These are phyloP conservation scores for Dovyalis caffra DNA, from an alignment of 345 rosid genomes.

Conservation along the genomic window DNA sequence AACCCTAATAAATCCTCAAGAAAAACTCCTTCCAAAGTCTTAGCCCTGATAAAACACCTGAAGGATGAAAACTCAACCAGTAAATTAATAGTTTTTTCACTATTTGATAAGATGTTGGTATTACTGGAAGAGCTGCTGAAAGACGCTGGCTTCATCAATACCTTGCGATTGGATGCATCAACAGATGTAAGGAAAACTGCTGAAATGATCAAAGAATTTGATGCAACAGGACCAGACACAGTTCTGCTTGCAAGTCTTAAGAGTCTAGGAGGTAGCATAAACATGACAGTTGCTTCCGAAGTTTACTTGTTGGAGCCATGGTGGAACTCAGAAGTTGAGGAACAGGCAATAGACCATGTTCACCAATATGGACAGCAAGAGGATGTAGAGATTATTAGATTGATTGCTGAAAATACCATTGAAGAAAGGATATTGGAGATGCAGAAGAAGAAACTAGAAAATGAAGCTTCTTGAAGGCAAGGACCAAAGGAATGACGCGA, in stretches of 20 bases:
- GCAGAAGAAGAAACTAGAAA: slow-evolving; percentile 70
- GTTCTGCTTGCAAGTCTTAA: slow-evolving; percentile 82
- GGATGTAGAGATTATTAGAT: slow-evolving; percentile 63
- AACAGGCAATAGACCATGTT: slow-evolving; percentile 88
- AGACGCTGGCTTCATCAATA: slow-evolving; percentile 72
- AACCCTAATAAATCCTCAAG: slow-evolving; percentile 20
- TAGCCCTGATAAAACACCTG: slow-evolving; percentile 56
- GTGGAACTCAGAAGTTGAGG: slow-evolving; percentile 79
- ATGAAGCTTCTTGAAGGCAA: slow-evolving; percentile 55
- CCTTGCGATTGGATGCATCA: slow-evolving; percentile 68
- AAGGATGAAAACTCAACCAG: slow-evolving; percentile 41
- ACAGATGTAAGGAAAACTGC: slow-evolving; percentile 67
- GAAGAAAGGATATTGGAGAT: slow-evolving; percentile 65
- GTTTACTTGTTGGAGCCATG: too few species aligned
- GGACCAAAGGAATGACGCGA: slow-evolving; percentile 42
- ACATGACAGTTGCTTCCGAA: slow-evolving; percentile 70
- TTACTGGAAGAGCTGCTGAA: slow-evolving; percentile 59
- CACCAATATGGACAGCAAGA: slow-evolving; percentile 78
- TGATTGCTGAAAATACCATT: slow-evolving; percentile 66
- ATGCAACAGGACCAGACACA: slow-evolving; percentile 28
- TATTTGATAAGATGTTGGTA: slow-evolving; percentile 66
- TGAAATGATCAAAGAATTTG: slow-evolving; percentile 65
- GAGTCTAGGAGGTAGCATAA: slow-evolving; percentile 75
- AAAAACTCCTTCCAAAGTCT: slow-evolving; percentile 56
- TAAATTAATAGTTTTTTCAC: slow-evolving; percentile 83